Conservation (phyloP, 495 filamentous ascomycete genomes). For the Cryomyces antarcticus region DNA sequence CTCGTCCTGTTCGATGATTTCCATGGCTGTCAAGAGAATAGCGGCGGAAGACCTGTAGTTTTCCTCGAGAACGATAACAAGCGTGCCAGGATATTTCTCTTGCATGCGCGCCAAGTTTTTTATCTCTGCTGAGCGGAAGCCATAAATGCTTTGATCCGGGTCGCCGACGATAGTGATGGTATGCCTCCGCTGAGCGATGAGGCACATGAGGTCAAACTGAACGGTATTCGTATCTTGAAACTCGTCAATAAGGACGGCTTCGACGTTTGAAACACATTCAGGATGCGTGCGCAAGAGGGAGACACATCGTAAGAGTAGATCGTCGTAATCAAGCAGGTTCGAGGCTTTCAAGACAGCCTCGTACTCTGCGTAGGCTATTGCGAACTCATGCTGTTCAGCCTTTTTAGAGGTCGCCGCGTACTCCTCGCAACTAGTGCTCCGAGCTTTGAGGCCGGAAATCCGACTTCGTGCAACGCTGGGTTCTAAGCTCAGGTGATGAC, state of each 20-base stretch:
- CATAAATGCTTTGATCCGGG: slow-evolving; percentile 96
- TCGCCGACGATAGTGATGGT: slow-evolving; percentile 90
- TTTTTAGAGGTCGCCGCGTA: slow-evolving; percentile 25
- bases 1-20: slow-evolving; percentile 82
- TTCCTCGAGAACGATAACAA: slow-evolving; percentile 72
- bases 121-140: slow-evolving; percentile 92
- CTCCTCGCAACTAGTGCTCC: slow-evolving; percentile 32
- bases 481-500: slow-evolving; percentile 35
- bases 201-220: slow-evolving; percentile 87
- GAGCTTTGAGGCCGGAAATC: slow-evolving; percentile 76
- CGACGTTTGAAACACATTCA: slow-evolving; percentile 74
- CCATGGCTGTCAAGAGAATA: slow-evolving; percentile 65
- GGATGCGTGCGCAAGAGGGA: slow-evolving; percentile 61
- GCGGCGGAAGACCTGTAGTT: slow-evolving; percentile 88
- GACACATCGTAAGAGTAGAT: slow-evolving; percentile 68
- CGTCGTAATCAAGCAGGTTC: slow-evolving; percentile 88
- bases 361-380: slow-evolving; percentile 59
- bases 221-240: slow-evolving; percentile 95
- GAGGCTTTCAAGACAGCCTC: slow-evolving; percentile 49
- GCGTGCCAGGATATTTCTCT: slow-evolving; percentile 51
- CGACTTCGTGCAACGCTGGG: slow-evolving; percentile 43
- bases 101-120: slow-evolving; percentile 70
- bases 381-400: slow-evolving; percentile 52
- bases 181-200: slow-evolving; percentile 52
- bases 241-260: slow-evolving; percentile 88